Conservation (phyloP, 2,329 filamentous ascomycete genomes). For the Fusarium sp. region DNA sequence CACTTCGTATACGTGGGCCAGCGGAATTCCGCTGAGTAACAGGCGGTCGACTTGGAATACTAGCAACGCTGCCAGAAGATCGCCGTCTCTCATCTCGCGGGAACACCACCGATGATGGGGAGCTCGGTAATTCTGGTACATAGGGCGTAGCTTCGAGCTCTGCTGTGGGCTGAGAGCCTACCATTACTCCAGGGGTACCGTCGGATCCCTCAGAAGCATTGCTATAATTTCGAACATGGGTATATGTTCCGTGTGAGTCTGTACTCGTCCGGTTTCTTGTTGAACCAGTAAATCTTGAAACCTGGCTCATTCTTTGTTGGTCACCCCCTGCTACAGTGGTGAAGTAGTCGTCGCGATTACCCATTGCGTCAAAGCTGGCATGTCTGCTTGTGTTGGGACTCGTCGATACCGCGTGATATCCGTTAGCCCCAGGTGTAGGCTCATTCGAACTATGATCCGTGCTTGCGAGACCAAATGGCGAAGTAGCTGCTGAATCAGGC, state of each 20-base stretch:
- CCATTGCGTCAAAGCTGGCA: constrained; percentile 46
- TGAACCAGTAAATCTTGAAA: constrained; percentile 38
- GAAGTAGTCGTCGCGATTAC: constrained; percentile 48
- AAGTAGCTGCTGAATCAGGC: constrained; percentile 34
- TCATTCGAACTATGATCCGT: constrained; percentile 47
- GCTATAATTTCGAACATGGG: constrained; percentile 57
- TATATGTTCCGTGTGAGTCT: constrained; percentile 54
- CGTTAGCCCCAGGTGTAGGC: constrained; percentile 43
- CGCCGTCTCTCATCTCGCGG: constrained; percentile 44
- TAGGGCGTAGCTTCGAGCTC: constrained; percentile 55
- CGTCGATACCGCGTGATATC: constrained; percentile 41
- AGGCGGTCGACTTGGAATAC: constrained; percentile 39
- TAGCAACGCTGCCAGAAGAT: constrained; percentile 43
- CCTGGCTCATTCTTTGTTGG: constrained; percentile 34
- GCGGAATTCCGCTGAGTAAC: constrained; percentile 46
- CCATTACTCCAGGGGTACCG: constrained; percentile 45
- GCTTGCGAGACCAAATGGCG: constrained; percentile 38
- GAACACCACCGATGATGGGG: constrained; percentile 38
- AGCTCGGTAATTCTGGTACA: constrained; percentile 54
- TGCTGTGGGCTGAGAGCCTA: constrained; percentile 5
- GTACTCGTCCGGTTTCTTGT: constrained; percentile 49
- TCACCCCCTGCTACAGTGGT: constrained; percentile 24
- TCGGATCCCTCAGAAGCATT: constrained; percentile 59
- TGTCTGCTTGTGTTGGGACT: constrained; percentile 46
- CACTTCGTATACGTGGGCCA: constrained; percentile 43